These are phyloP conservation scores for Conticribra guillardii DNA, from an alignment of 108 stramenopile species.

Conservation along the genomic window DNA sequence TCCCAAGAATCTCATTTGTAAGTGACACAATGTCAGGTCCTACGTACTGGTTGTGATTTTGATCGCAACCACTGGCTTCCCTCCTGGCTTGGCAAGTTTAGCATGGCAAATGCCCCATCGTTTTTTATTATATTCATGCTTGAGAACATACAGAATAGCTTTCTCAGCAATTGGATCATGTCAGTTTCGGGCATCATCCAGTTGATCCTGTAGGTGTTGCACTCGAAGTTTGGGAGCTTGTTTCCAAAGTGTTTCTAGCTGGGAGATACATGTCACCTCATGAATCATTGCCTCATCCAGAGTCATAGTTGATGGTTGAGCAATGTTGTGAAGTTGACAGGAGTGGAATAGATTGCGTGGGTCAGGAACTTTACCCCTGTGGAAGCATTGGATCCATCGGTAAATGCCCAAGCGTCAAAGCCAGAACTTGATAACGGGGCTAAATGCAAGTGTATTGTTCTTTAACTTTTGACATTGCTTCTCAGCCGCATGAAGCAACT, in stretches of 20 bases:
- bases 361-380: too few relatives aligned
- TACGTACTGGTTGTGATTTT: too few relatives aligned
- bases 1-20: background rate
- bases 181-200: background rate
- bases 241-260: too few relatives aligned
- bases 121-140: background rate
- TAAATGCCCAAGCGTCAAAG: too few relatives aligned
- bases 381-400: too few relatives aligned
- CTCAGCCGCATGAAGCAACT: conserved; percentile 9
- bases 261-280: too few relatives aligned
- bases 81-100: too few relatives aligned
- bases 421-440: background rate
- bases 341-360: too few relatives aligned
- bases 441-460: background rate
- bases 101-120: too few relatives aligned
- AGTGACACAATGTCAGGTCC: background rate
- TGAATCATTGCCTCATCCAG: too few relatives aligned
- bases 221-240: background rate
- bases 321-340: too few relatives aligned
- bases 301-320: too few relatives aligned
- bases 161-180: background rate
- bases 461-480: background rate
- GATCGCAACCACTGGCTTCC: background rate
- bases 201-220: background rate
- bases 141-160: background rate